phyloP scores from a whole-genome alignment of 2,329 filamentous ascomycete species.

The Ceratocystis albifundus region DNA sequence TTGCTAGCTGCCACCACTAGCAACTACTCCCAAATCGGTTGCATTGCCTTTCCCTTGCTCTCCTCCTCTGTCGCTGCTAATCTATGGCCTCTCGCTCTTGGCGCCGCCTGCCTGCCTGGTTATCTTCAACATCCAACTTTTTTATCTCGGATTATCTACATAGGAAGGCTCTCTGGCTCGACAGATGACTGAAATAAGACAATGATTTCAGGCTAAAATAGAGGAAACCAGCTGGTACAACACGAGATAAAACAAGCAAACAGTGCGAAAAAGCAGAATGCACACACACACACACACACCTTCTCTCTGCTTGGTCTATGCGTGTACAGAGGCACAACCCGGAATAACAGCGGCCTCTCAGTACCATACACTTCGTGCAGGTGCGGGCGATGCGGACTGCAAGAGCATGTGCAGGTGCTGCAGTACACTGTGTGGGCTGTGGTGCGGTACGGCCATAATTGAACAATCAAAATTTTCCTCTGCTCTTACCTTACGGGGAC shows the following conservation, averaged over 20 bases:
- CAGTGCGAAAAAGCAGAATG: too few species aligned
- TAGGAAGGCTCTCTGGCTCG: too few species aligned
- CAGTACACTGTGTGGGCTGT: not conserved
- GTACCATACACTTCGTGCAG: not conserved
- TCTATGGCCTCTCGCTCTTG: too few species aligned
- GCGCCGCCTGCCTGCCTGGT: too few species aligned
- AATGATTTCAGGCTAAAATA: not conserved
- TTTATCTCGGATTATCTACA: too few species aligned
- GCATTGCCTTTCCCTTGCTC: too few species aligned
- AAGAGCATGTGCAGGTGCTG: not conserved
- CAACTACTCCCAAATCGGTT: too few species aligned
- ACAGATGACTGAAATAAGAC: not conserved
- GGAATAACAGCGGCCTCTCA: not conserved
- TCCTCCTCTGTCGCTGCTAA: too few species aligned
- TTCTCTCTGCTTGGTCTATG: not conserved
- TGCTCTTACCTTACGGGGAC: not conserved
- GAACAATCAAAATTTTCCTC: not conserved
- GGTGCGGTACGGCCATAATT: not conserved
- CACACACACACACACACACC: too few species aligned
- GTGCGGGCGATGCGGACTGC: not conserved
- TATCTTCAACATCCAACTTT: too few species aligned
- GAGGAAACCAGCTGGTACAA: not conserved
- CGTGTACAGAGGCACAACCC: not conserved
- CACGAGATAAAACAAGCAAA: not conserved
- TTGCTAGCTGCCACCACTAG: not conserved